A percentile compares a stretch with the other conserved stretches of the same genome.
Evolutionary conservation across 257 asterid genomes (phyloP).

Genomic region (Fraxinus cuspidata): DNA sequence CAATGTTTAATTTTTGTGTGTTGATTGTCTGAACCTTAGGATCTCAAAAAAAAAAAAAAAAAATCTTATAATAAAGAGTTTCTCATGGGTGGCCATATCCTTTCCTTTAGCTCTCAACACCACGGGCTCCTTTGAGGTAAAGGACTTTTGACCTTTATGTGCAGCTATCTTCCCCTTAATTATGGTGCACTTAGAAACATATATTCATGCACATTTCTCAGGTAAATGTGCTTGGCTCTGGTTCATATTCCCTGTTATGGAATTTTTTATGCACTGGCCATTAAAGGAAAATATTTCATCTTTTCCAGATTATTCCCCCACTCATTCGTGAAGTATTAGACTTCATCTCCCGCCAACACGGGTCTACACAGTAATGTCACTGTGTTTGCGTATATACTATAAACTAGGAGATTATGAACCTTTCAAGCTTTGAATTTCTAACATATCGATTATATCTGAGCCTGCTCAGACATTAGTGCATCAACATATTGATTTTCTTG

Average conservation of each 20-base stretch:
- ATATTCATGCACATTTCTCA: constrained; percentile 23
- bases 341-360: no score
- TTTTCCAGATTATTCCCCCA: constrained; percentile 56
- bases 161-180: no score
- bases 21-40: not conserved
- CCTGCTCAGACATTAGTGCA: no score
- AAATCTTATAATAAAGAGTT: not conserved
- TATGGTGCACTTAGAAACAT: no score
- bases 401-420: no score
- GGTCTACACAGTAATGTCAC: no score
- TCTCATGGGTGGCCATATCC: constrained; percentile 93
- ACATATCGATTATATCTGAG: no score
- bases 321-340: constrained; percentile 52
- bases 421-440: no score
- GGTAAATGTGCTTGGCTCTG: constrained; percentile 71
- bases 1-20: not conserved
- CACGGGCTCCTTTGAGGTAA: constrained; percentile 83
- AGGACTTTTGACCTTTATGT: not conserved
- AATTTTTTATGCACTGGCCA: constrained; percentile 54
- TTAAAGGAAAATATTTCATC: constrained; percentile 47
- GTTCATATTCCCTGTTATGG: constrained; percentile 79
- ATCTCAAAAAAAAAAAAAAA: no score
- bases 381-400: no score
- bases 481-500: no score
- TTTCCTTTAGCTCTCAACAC: constrained; percentile 74